These are phyloP conservation scores for Cercospora sp. DNA, from an alignment of 2,329 filamentous ascomycete genomes.

Conservation along the genomic window DNA sequence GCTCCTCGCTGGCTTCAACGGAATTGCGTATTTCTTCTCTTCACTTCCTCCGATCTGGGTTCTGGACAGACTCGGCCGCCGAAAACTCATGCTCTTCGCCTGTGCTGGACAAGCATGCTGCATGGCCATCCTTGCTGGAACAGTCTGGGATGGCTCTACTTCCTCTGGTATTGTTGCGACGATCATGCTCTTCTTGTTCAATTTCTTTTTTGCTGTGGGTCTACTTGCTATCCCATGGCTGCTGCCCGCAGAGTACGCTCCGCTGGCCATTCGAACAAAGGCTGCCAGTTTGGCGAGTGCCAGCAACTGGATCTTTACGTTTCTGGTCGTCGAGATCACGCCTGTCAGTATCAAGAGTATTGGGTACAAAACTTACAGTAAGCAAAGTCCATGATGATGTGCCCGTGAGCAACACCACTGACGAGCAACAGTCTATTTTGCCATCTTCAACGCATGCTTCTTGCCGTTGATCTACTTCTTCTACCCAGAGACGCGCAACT, in stretches of 20 bases:
- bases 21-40: conserved; percentile 47
- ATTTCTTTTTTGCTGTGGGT: conserved; percentile 38
- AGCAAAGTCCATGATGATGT: background rate
- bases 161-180: conserved; percentile 45
- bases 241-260: conserved; percentile 92
- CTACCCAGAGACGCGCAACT: conserved; percentile 48
- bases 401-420: too few relatives aligned
- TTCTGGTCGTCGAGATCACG: conserved; percentile 42
- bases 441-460: conserved; percentile 53
- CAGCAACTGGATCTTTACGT: conserved; percentile 43
- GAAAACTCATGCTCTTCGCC: conserved; percentile 43
- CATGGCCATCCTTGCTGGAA: conserved; percentile 51
- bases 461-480: conserved; percentile 61
- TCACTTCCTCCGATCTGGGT: conserved; percentile 43
- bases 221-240: conserved; percentile 80
- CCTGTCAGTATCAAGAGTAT: conserved; percentile 42
- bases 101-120: conserved; percentile 39
- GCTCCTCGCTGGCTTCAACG: conserved; percentile 50
- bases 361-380: conserved; percentile 37
- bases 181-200: conserved; percentile 45
- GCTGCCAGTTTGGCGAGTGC: conserved; percentile 88
- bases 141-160: conserved; percentile 43
- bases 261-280: conserved; percentile 91
- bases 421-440: conserved; percentile 44
- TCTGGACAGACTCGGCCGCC: conserved; percentile 59